Conservation (phyloP, 345 rosid species). For the Trapa bicornis region DNA sequence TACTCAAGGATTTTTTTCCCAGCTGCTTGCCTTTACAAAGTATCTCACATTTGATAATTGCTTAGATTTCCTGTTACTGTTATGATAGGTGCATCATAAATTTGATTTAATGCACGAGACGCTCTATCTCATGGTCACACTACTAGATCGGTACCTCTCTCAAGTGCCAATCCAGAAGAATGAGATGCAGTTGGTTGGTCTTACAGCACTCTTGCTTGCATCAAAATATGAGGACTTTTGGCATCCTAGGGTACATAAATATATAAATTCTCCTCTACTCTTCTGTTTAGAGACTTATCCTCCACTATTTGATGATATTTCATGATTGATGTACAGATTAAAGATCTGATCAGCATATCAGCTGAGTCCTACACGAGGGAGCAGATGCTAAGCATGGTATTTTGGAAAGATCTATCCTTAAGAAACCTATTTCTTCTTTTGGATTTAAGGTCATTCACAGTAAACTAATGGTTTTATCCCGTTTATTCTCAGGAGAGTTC, state of each 20-base stretch:
- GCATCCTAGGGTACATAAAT: slow-evolving; percentile 76
- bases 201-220: slow-evolving; percentile 70
- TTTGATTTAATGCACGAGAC: slow-evolving; percentile 88
- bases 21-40: neutral
- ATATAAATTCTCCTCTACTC: neutral
- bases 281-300: neutral
- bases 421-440: no score
- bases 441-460: no score
- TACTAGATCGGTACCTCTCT: slow-evolving; percentile 74
- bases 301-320: neutral
- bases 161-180: slow-evolving; percentile 56
- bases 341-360: slow-evolving; percentile 74
- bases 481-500: slow-evolving; percentile 57
- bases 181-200: slow-evolving; percentile 90
- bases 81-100: slow-evolving; percentile 67
- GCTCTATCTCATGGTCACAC: slow-evolving; percentile 65
- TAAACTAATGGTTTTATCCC: slow-evolving; percentile 9
- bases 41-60: neutral
- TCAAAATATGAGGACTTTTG: slow-evolving; percentile 94
- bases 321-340: slow-evolving; percentile 34
- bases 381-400: slow-evolving; percentile 69
- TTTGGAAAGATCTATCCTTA: no score
- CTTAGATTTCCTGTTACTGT: slow-evolving; percentile 1
- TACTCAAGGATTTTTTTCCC: slow-evolving; percentile 2
- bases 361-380: slow-evolving; percentile 73